phyloP scores from a whole-genome alignment of 163 green algal genomes.

The Chloromonas sp. region DNA sequence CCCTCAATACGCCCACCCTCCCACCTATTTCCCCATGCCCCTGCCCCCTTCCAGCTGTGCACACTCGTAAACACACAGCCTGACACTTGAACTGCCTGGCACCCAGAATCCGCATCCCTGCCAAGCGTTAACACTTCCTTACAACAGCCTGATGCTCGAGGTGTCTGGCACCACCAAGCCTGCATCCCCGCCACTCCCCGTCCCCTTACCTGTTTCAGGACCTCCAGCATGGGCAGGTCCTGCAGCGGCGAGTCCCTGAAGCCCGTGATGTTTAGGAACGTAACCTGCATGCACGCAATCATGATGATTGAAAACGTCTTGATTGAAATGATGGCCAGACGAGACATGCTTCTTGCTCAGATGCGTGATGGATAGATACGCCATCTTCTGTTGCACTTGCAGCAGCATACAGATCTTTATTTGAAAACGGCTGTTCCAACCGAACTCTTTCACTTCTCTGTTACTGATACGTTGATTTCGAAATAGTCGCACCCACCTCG shows the following conservation, averaged over 20 bases:
- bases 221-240: constrained; percentile 95
- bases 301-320: neutral
- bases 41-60: too few species aligned
- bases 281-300: constrained; percentile 38
- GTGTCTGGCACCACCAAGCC: too few species aligned
- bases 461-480: too few species aligned
- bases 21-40: too few species aligned
- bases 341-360: too few species aligned
- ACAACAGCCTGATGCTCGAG: too few species aligned
- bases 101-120: too few species aligned
- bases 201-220: constrained; percentile 25
- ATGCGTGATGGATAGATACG: neutral
- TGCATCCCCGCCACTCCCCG: neutral
- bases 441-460: neutral
- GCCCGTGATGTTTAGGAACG: constrained; percentile 99
- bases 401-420: neutral
- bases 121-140: too few species aligned
- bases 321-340: neutral
- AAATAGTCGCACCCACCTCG: constrained; percentile 49
- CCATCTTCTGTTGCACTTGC: neutral
- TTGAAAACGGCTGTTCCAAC: neutral
- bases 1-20: too few species aligned
- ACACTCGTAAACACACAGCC: too few species aligned
- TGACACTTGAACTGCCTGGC: too few species aligned
- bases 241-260: constrained; percentile 90